phyloP scores from a whole-genome alignment of 805 yeast species.

The Myxozyma melibiosi region DNA sequence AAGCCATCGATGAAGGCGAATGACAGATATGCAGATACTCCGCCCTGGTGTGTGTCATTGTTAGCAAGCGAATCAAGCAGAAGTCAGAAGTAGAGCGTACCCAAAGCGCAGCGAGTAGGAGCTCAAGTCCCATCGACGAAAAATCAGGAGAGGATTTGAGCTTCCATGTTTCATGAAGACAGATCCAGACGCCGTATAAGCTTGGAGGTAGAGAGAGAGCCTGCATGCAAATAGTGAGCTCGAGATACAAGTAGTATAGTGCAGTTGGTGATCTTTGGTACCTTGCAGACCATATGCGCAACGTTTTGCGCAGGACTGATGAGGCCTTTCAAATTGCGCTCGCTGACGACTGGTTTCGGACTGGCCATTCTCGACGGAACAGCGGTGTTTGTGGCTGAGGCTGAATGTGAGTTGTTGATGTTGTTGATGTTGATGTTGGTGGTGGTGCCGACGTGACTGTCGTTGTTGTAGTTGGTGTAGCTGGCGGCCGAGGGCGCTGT shows the following conservation, averaged over 20 bases:
- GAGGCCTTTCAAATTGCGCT: conserved; percentile 17
- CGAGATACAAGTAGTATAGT: neutral
- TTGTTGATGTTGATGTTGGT: neutral
- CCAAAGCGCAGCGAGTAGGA: conserved; percentile 81
- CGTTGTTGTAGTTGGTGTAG: neutral
- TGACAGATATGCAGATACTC: conserved; percentile 82
- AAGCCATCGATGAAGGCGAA: conserved; percentile 84
- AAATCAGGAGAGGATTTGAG: conserved; percentile 35
- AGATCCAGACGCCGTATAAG: conserved; percentile 50
- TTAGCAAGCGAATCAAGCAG: neutral
- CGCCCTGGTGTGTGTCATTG: conserved; percentile 51
- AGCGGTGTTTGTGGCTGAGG: neutral
- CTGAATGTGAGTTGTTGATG: neutral
- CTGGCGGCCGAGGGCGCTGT: no score
- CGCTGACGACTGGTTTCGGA: conserved; percentile 18
- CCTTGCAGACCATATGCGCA: conserved; percentile 24
- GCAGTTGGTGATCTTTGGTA: neutral
- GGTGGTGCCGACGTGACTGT: neutral
- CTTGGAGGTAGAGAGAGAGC: conserved; percentile 75
- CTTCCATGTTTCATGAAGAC: conserved; percentile 43
- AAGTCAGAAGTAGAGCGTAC: conserved; percentile 15
- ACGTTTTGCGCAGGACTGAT: conserved; percentile 19
- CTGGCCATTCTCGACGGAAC: conserved; percentile 11
- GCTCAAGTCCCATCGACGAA: conserved; percentile 59
- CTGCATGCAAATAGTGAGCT: conserved; percentile 12